Evolutionary conservation across 495 filamentous ascomycete genomes (phyloP), one percentile per base, ranked within the genome.

Genomic region (Neurospora terricola): DNA sequence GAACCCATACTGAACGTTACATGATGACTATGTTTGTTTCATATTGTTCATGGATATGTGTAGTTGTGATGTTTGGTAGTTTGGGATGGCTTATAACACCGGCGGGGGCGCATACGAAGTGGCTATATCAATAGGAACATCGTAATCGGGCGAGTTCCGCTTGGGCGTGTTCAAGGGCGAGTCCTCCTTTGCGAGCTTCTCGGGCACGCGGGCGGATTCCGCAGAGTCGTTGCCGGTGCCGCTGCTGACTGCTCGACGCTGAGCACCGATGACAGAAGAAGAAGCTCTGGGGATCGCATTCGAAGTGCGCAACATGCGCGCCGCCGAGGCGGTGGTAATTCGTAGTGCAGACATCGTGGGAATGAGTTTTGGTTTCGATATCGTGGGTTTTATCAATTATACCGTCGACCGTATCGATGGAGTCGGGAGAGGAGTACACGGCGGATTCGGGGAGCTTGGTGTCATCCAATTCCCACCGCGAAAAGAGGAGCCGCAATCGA

Each of bases 91-190:
- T 43, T n/a, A 43, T 5, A 54, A 54, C n/a, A 54, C 45, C 45
- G n/a, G 45, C 45, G n/a, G 45, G 59, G 40, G 42, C 8, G 71
- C 88, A 75, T 87, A 97, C 93, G 93, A 95, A 73, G 92, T 94
- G 68, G 88, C 90, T 77, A 92, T 91, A 78, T 97, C 93, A 75
- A 91, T 85, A 38, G 88, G 89, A 30, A 90, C 91, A 75, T 89
- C 86, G 80, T 94, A 97, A 76, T 96, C 91, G 70, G 93, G 94
- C 77, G 91, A 83, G 79, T 96, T 93, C 75, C 83, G 86, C 72
- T 79, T 72, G 68, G 77, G 78, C 38, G 78, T 75, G 38, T 80
- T 79, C 66, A 83, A 75, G 4, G 82, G 77, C 54, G 80, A 77
- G n/a, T 70, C 48, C 62, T 77, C 75, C 74, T 76, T 75, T 62